phyloP scores from a whole-genome alignment of 305 asterid genomes.

The Solanum aculeatissimum region DNA sequence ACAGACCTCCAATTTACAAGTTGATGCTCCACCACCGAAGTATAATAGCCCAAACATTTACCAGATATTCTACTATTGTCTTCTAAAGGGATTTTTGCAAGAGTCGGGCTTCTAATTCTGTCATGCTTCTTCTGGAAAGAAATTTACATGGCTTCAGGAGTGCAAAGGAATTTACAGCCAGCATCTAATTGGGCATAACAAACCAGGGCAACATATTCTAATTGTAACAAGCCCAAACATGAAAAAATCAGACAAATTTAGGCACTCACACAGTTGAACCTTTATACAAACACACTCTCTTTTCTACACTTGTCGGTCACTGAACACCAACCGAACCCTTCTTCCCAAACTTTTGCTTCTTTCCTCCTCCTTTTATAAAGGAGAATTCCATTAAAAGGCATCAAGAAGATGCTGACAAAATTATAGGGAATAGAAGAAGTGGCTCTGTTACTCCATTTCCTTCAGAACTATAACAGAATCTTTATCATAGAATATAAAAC shows the following conservation, averaged over 20 bases:
- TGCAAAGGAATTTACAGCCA: neutral
- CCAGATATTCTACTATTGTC: neutral
- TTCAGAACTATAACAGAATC: neutral
- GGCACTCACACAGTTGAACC: neutral
- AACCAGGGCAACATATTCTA: neutral
- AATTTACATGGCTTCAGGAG: neutral
- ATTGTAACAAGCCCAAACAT: neutral
- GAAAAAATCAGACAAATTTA: neutral
- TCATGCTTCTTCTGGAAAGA: neutral
- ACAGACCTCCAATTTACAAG: constrained; percentile 93
- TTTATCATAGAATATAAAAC: neutral
- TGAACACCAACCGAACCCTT: neutral
- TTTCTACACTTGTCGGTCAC: neutral
- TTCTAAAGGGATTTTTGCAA: neutral
- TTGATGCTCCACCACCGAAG: constrained; percentile 99
- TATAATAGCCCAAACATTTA: constrained; percentile 38
- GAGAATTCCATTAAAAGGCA: neutral
- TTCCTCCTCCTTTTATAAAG: neutral
- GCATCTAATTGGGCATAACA: neutral
- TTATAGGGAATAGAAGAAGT: neutral
- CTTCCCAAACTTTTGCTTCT: neutral
- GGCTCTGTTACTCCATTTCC: neutral
- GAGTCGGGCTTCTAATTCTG: neutral
- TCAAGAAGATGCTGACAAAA: neutral
- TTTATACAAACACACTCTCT: neutral